Conservation (phyloP, 2,329 filamentous ascomycete genomes). For the Cryphonectria carpinicola region DNA sequence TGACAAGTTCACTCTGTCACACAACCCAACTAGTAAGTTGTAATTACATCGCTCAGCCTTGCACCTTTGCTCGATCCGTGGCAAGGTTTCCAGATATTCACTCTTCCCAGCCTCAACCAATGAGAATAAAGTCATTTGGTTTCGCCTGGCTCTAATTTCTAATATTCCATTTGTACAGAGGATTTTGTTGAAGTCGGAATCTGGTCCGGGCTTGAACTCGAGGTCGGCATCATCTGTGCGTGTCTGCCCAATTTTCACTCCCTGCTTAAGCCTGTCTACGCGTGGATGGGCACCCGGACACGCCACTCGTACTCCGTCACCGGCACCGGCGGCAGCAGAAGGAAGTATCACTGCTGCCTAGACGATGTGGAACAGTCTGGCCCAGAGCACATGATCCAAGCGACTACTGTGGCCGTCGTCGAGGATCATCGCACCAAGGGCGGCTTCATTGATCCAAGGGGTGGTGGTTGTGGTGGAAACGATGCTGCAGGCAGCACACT, state of each 20-base stretch:
- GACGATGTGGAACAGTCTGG: constrained; percentile 3
- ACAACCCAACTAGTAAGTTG: constrained; percentile 17
- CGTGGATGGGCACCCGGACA: constrained; percentile 12
- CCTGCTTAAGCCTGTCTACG: constrained; percentile 14
- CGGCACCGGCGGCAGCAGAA: background rate
- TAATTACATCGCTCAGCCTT: background rate
- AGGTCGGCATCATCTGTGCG: constrained; percentile 21
- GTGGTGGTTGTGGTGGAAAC: background rate
- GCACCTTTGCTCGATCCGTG: background rate
- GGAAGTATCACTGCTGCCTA: background rate
- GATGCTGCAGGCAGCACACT: background rate
- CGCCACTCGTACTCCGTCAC: background rate
- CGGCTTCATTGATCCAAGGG: background rate
- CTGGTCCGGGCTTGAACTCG: constrained; percentile 17
- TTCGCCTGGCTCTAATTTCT: background rate
- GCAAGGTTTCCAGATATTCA: background rate
- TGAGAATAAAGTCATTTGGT: too few relatives aligned
- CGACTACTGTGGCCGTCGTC: constrained; percentile 15
- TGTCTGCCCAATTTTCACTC: constrained; percentile 20
- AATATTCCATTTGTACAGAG: background rate
- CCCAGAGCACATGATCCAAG: constrained; percentile 4
- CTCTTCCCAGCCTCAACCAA: background rate
- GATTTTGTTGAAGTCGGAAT: constrained; percentile 16
- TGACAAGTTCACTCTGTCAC: constrained; percentile 8
- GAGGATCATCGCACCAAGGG: constrained; percentile 14